Evolutionary conservation across 805 yeast species (phyloP).

Genomic region (Yueomyces sinensis): DNA sequence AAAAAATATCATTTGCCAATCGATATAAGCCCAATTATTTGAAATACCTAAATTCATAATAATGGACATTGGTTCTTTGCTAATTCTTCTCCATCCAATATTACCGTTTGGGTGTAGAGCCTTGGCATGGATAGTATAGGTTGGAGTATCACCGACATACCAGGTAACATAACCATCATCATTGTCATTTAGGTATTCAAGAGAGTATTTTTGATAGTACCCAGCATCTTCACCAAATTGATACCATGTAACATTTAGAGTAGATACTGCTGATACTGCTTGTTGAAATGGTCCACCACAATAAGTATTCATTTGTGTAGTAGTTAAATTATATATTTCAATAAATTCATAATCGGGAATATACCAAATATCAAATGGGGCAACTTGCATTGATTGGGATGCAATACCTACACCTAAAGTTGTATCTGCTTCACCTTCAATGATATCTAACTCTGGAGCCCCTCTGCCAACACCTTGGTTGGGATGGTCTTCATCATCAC

Average conservation of each 20-base stretch:
- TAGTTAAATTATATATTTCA: constrained; percentile 52
- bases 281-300: constrained; percentile 92
- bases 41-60: constrained; percentile 83
- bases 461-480: constrained; percentile 82
- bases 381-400: constrained; percentile 85
- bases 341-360: constrained; percentile 75
- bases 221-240: constrained; percentile 41
- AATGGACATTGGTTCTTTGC: constrained; percentile 89
- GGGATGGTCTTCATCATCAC: constrained; percentile 78
- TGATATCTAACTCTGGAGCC: constrained; percentile 87
- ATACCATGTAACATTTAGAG: constrained; percentile 75
- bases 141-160: constrained; percentile 74
- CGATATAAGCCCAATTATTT: constrained; percentile 85
- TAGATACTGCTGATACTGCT: constrained; percentile 75
- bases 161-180: constrained; percentile 67
- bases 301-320: constrained; percentile 75
- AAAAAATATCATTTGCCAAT: constrained; percentile 71
- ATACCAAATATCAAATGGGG: constrained; percentile 93
- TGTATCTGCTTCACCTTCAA: constrained; percentile 71
- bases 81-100: constrained; percentile 64
- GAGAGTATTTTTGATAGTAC: constrained; percentile 60
- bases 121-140: constrained; percentile 56
- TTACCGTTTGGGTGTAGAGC: constrained; percentile 88
- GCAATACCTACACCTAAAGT: constrained; percentile 51
- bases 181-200: constrained; percentile 64